Evolutionary conservation across 805 yeast genomes (phyloP).

Genomic region (Candida mattraensis): DNA sequence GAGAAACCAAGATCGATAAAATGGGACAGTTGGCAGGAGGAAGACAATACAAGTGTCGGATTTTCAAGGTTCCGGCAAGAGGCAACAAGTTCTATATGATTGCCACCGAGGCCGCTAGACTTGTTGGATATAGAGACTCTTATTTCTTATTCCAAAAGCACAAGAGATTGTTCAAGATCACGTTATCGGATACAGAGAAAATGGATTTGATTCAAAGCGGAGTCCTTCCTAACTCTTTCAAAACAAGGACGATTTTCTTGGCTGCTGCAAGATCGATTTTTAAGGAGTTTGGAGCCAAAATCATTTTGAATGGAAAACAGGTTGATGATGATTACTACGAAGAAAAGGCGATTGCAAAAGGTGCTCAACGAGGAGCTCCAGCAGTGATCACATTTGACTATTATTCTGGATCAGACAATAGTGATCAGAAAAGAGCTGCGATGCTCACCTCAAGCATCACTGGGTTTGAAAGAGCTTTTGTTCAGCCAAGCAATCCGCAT

Average conservation of each 20-base stretch:
- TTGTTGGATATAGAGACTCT: constrained; percentile 92
- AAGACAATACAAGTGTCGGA: constrained; percentile 69
- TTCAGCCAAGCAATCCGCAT: constrained; percentile 37
- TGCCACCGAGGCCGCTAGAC: constrained; percentile 93
- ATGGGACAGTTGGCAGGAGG: constrained; percentile 71
- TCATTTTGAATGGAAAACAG: constrained; percentile 75
- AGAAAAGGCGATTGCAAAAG: constrained; percentile 51
- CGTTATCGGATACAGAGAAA: constrained; percentile 75
- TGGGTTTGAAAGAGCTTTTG: constrained; percentile 38
- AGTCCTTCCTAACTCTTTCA: constrained; percentile 83
- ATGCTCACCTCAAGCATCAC: constrained; percentile 22
- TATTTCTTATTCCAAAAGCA: constrained; percentile 88
- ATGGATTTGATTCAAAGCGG: constrained; percentile 78
- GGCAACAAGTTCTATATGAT: constrained; percentile 83
- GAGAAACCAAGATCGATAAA: constrained; percentile 68
- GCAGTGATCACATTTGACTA: constrained; percentile 30
- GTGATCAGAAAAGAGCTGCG: constrained; percentile 22
- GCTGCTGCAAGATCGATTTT: constrained; percentile 89
- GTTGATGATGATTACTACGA: constrained; percentile 90
- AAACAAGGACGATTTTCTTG: constrained; percentile 84
- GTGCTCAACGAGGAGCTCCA: constrained; percentile 68
- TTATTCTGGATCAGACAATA: constrained; percentile 16
- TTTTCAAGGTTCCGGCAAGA: constrained; percentile 61
- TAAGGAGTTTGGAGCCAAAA: constrained; percentile 88
- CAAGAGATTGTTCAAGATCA: constrained; percentile 67